Evolutionary conservation across 352 stramenopile genomes (phyloP), one percentile per base, ranked within the genome.

Genomic region (Phytophthora ramorum): DNA sequence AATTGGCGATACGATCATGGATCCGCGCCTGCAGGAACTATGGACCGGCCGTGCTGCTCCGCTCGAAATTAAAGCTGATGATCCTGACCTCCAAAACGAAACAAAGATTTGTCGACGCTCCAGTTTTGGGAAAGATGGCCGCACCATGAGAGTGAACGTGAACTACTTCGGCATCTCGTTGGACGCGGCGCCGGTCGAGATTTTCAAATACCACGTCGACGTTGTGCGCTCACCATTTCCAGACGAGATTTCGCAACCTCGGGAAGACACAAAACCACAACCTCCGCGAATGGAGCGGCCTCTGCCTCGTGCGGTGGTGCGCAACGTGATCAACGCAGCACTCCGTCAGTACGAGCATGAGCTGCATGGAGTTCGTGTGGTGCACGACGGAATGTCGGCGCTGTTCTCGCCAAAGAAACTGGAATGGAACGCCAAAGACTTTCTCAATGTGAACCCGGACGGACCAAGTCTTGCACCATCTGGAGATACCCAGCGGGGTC

Each of bases 201-300:
- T 92, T 14, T 89, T 87, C 66, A 88, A 92, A 61, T 92, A 92
- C 57, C 81, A 90, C 50, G 77, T 87, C 9, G 56, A 71, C 4
- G 77, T 92, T 9, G 65, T 71, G 32, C 76, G 73, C n/a, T 71
- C 75, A n/a, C 56, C 41, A 0, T 19, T 45, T 26, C 53, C 61
- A 16, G 45, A 65, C 22, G 53, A 61, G 7, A 58, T 49, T 13
- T 28, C 28, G 13, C 78, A 80, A 45, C 70, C 75, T 34, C 64
- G 64, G n/a, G 17, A 40, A 0, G 70, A 73, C n/a, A 12, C 43
- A 1, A 59, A 71, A 10, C 28, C 47, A 7, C 72, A n/a, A 53
- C 84, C 7, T 65, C 66, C 7, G 19, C 76, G 12, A 87, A 88
- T 58, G 77, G 85, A 66, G 22, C 46, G 54, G 5, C 68, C 66